Conservation (phyloP, 805 yeast species). For the Lipomyces sp. region DNA sequence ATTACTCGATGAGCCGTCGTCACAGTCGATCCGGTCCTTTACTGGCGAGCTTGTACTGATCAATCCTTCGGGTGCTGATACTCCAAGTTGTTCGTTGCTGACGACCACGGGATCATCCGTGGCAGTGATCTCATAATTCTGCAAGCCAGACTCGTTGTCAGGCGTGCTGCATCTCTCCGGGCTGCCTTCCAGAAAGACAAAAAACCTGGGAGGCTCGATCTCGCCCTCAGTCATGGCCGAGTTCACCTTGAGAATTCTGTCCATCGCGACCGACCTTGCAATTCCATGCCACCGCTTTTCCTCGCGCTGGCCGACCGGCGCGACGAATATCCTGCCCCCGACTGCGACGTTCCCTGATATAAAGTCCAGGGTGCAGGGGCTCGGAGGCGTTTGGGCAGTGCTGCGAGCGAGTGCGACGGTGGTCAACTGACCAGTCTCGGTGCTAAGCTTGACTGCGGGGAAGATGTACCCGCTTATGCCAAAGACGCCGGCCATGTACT, state of each 20-base stretch:
- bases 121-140: too few species aligned
- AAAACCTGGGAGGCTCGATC: background rate
- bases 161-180: too few species aligned
- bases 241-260: slow-evolving; percentile 5
- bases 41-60: too few species aligned
- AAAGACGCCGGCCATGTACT: slow-evolving; percentile 4
- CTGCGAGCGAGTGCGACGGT: slow-evolving; percentile 7
- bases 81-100: too few species aligned
- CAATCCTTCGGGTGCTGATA: too few species aligned
- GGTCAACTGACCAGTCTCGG: slow-evolving; percentile 1
- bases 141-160: too few species aligned
- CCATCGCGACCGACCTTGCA: slow-evolving; percentile 27
- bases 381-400: slow-evolving; percentile 16
- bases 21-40: too few species aligned
- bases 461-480: slow-evolving; percentile 17
- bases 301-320: slow-evolving; percentile 16
- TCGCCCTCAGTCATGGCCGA: background rate
- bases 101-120: too few species aligned
- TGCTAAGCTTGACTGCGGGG: slow-evolving; percentile 20
- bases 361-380: slow-evolving; percentile 11
- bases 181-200: too few species aligned
- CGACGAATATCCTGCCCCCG: slow-evolving; percentile 8
- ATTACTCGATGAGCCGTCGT: too few species aligned
- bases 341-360: slow-evolving; percentile 9
- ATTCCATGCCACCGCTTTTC: slow-evolving; percentile 27